phyloP scores from a whole-genome alignment of 108 stramenopile species.

The Cyclotella baltica region DNA sequence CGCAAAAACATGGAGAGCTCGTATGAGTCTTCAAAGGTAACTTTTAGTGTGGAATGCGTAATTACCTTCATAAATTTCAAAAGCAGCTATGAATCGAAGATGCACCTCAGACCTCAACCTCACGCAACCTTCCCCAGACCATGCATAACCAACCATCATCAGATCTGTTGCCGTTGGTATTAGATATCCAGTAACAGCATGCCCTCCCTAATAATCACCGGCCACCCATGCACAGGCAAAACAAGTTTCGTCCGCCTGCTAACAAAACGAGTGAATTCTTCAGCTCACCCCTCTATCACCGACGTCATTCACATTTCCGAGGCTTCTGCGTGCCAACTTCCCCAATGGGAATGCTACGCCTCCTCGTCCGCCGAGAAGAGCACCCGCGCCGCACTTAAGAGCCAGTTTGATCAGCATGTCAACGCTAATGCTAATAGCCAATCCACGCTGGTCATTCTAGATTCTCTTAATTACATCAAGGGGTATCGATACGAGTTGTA shows the following conservation, averaged over 20 bases:
- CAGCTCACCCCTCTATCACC: conserved; percentile 56
- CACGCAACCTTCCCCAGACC: no score
- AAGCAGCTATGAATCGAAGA: no score
- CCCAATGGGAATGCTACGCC: conserved; percentile 70
- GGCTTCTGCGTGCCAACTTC: conserved; percentile 60
- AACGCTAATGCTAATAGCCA: conserved; percentile 24
- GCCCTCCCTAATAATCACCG: conserved; percentile 84
- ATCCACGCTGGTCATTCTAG: conserved; percentile 80
- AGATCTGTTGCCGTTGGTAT: no score
- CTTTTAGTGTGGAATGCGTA: no score
- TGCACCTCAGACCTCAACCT: no score
- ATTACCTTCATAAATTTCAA: no score
- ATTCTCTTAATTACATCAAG: conserved; percentile 93
- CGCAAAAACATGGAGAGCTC: no score
- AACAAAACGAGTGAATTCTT: conserved; percentile 75
- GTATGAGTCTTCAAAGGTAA: no score
- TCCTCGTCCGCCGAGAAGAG: conserved; percentile 74
- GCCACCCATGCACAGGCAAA: conserved; percentile 86
- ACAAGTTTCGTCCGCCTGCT: conserved; percentile 76
- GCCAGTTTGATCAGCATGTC: conserved; percentile 76
- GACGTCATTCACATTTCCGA: conserved; percentile 75
- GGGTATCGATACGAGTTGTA: conserved; percentile 91
- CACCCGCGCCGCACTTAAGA: conserved; percentile 82
- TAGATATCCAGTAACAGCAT: no score
- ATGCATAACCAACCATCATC: no score